Evolutionary conservation across 208 protist species (phyloP).

Genomic region (Leishmania mexicana): DNA sequence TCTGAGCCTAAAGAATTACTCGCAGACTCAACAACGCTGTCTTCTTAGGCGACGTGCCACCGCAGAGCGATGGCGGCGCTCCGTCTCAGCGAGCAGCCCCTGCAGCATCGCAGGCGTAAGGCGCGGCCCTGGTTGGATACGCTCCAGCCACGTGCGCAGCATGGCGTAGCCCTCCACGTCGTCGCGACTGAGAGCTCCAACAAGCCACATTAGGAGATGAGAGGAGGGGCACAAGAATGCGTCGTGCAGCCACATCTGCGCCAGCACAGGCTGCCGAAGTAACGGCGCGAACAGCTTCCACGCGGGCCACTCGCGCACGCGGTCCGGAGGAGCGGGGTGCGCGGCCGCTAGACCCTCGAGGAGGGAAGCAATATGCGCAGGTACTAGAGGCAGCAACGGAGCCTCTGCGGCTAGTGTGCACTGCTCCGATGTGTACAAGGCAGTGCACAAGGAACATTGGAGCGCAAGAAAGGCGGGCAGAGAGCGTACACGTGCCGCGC

Average conservation of each 20-base stretch:
- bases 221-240: slow-evolving; percentile 33
- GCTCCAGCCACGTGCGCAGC: slow-evolving; percentile 7
- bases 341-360: slow-evolving; percentile 7
- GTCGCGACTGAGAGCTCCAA: slow-evolving; percentile 19
- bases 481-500: background rate
- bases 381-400: background rate
- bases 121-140: slow-evolving; percentile 7
- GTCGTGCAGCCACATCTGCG: slow-evolving; percentile 34
- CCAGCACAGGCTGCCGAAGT: slow-evolving; percentile 25
- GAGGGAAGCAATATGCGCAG: background rate
- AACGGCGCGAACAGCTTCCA: slow-evolving; percentile 18
- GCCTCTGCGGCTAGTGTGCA: background rate
- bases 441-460: slow-evolving; percentile 10
- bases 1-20: background rate
- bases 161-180: slow-evolving; percentile 15
- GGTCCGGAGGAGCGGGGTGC: background rate
- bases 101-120: background rate
- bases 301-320: slow-evolving; percentile 17
- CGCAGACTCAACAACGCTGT: background rate
- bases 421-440: background rate
- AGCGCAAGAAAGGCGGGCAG: slow-evolving; percentile 11
- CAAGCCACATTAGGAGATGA: slow-evolving; percentile 39
- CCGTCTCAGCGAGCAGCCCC: background rate
- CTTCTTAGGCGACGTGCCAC: background rate
- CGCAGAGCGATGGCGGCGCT: slow-evolving; percentile 1